These are phyloP conservation scores for Udeniomyces megalosporus DNA, from an alignment of 768 basidiomycete species.

Conservation along the genomic window DNA sequence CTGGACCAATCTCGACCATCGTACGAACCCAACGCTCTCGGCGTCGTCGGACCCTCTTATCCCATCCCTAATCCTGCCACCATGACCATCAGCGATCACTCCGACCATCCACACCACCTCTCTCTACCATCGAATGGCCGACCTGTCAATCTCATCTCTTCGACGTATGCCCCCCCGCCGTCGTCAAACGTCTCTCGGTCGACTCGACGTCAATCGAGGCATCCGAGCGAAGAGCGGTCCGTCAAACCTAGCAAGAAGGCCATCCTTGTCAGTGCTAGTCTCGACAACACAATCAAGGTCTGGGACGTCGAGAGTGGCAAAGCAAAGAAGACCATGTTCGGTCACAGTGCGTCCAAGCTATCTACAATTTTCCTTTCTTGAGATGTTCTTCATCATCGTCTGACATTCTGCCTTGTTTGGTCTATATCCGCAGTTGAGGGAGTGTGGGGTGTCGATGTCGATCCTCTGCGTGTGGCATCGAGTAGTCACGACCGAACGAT, in stretches of 20 bases:
- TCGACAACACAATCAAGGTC: slow-evolving; percentile 88
- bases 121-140: too few species aligned
- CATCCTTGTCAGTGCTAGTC: slow-evolving; percentile 68
- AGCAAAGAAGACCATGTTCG: slow-evolving; percentile 68
- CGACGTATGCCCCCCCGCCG: not conserved
- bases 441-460: slow-evolving; percentile 80
- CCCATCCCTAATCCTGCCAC: slow-evolving; percentile 11
- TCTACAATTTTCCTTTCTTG: too few species aligned
- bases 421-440: slow-evolving; percentile 48
- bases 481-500: slow-evolving; percentile 93
- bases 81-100: not conserved
- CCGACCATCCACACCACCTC: not conserved
- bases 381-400: too few species aligned
- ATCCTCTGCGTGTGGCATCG: slow-evolving; percentile 77
- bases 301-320: slow-evolving; percentile 88
- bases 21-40: slow-evolving; percentile 16
- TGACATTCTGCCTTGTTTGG: not conserved
- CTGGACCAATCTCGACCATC: not conserved
- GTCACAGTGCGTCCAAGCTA: slow-evolving; percentile 28
- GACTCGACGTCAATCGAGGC: not conserved
- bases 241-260: slow-evolving; percentile 29
- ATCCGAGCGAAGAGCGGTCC: too few species aligned
- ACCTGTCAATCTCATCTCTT: not conserved
- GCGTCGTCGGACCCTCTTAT: slow-evolving; percentile 18
- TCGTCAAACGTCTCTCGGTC: too few species aligned